A percentile compares a stretch with the other conserved stretches of the same genome.
Evolutionary conservation across 768 basidiomycete genomes (phyloP).

Genomic region (Clitopilus passeckerianus): DNA sequence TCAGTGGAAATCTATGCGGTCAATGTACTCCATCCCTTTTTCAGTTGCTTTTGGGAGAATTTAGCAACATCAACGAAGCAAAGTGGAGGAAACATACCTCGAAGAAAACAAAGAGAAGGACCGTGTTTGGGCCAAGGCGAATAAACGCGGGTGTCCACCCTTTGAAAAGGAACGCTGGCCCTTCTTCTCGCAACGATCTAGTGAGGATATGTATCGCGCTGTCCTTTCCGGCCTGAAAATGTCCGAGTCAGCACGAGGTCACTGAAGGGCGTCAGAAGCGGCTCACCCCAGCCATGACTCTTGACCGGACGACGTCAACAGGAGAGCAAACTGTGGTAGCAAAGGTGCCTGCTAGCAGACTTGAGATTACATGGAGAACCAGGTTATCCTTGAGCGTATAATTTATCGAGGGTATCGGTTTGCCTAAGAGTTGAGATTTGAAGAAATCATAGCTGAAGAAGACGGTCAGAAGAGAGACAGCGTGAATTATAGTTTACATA

Average conservation of each 20-base stretch:
- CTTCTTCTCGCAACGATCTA: conserved; percentile 66
- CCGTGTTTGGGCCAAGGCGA: conserved; percentile 78
- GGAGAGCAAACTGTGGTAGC: conserved; percentile 81
- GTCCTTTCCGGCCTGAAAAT: conserved; percentile 42
- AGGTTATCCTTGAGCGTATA: conserved; percentile 64
- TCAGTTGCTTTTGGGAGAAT: conserved; percentile 53
- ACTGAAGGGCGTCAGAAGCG: neutral
- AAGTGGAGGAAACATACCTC: conserved; percentile 42
- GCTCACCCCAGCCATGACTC: conserved; percentile 72
- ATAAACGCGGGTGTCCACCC: conserved; percentile 90
- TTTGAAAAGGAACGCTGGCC: conserved; percentile 75
- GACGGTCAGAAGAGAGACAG: neutral
- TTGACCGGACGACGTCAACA: conserved; percentile 70
- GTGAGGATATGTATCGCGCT: conserved; percentile 47
- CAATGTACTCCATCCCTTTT: conserved; percentile 47
- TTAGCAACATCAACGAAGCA: conserved; percentile 1
- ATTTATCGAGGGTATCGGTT: conserved; percentile 48
- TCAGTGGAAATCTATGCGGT: neutral
- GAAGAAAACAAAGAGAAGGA: conserved; percentile 81
- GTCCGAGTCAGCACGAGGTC: neutral
- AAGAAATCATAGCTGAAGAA: conserved; percentile 67
- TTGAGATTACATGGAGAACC: conserved; percentile 61
- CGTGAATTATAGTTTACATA: conserved; percentile 32
- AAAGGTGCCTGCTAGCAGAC: conserved; percentile 66
- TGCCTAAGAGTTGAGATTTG: conserved; percentile 52